Base-by-base conservation (phyloP, 1,284 basidiomycete species). In the Pseudozyma sp. region DNA sequence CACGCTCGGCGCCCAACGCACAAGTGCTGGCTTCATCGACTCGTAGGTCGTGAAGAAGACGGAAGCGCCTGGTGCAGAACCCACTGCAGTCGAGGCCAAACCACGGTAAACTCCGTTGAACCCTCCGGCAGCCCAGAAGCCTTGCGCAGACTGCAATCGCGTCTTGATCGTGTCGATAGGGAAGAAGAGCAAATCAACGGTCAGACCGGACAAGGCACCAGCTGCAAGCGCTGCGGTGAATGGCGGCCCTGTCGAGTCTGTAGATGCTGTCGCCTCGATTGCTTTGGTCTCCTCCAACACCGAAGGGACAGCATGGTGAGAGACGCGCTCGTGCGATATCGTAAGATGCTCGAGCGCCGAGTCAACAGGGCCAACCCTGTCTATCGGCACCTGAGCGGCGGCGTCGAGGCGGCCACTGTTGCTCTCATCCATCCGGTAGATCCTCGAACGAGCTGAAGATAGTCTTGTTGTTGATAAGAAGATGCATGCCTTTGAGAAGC, bases 81-180 rank as follows among this genome's bases (percentile, higher is more conserved):
- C 97, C 10, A 97, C 91, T 0, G 95, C 91, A 1, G 98, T 95
- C 85, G 94, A 97, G 18, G 95, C 95, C 6, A 99, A 88, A 13
- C 97, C 96, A 77, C 92, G 92, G 86, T 99, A 99, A 13, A 99
- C 90, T 8, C 95, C 95, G 50, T 87, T 90, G 86, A 99, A 94
- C 0, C 95, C 96, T 9, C 97, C 96, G 1, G 94, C 91, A 25
- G 88, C 87, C 61, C 90, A 86, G 85, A 99, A 98, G 2, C 96
- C 96, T 82, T 93, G 91, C 1, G 90, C 86, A 4, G 94, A 92
- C 83, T 99, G 96, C 57, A 97, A 87, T 39, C 96, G 91, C 14
- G 96, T 98, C 87, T 99, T 99, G 84, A 98, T 87, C 1, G 96
- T 97, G 87, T 99, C 96, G 68, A 98, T 91, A 0, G 96, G 96